Base-by-base conservation (phyloP, 1,284 basidiomycete genomes). In the Hemileia vastatrix region DNA sequence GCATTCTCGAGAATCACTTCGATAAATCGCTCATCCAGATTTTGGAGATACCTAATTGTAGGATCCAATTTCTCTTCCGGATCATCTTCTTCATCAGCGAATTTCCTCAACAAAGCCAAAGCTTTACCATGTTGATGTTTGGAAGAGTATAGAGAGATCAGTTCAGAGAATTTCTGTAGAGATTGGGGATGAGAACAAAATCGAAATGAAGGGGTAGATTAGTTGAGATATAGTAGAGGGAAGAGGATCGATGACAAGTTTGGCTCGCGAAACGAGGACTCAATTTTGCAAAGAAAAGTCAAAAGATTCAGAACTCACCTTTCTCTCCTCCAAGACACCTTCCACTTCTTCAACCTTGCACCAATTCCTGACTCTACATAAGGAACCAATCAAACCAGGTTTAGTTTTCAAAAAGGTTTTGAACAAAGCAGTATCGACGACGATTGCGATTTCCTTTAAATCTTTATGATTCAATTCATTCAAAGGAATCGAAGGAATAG, bases 321-420 rank as follows among this genome's bases (percentile, higher is more conserved):
- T 86, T 33, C 87, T 82, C 40, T 84, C 84, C 67, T 84, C 81
- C 49, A 99, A 77, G 62, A 92, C 83, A 72, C 88, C 88, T 74
- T 97, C 92, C 0, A 98, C 90, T 73, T 97, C 90, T 1, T 85
- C 84, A 0, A 97, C 91, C 72, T 97, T 91, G 77, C 93, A 97
- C 90, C 92, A 98, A 76, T 97, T 97, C 21, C 89, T 84, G 44
- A 94, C 80, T 43, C 95, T 82, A 76, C 94, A 97, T 49, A 98
- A 77, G 23, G 90, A 84, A 0, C 90, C 91, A 3, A 98, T 79
- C 64, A 98, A 78, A 8, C 82, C 84, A 0, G 94, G 92, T 61
- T 88, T 81, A 27, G 87, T 86, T 40, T 87, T 80, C 19, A 98
- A 78, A 75, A 95, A 97, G 6, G 87, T 86, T 77, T 95, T 95